Base-by-base conservation (phyloP, 345 rosid species). In the Schrenkiella parvula region DNA sequence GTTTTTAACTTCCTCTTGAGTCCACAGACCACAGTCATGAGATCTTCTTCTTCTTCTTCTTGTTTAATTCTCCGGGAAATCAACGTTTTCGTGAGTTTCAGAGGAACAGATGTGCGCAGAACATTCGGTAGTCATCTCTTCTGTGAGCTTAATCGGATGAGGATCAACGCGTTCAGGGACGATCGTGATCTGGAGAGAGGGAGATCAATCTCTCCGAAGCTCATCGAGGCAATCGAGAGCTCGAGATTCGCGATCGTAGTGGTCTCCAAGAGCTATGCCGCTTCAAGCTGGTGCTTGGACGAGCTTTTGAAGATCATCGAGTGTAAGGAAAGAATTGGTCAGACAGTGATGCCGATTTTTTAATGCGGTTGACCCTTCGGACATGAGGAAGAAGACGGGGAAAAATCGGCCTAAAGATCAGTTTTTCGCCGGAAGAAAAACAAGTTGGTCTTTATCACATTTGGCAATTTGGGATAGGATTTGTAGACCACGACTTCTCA, bases 41-140 rank as follows among this genome's bases (percentile, higher is more conserved):
- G 32, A n/a, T n/a, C n/a, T n/a, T n/a, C n/a, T n/a, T n/a, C n/a
- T n/a, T n/a, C n/a, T n/a, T n/a, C n/a, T n/a, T n/a, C n/a, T n/a
- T n/a, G n/a, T n/a, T n/a, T n/a, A n/a, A n/a, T n/a, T n/a, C n/a
- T n/a, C n/a, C n/a, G n/a, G n/a, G n/a, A n/a, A n/a, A n/a, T n/a
- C n/a, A n/a, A 74, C 14, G 78, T 66, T 35, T 74, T 74, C 59
- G 60, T 66, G 50, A 74, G 78, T 57, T 74, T 74, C 32, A 66
- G 78, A 66, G 78, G 72, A 28, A 68, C 67, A 59, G 78, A 67
- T 60, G 62, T 60, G 53, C 73, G 78, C 6, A 74, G 38, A 26
- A 59, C 58, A 61, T 57, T 74, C 19, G 73, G 37, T 25, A 66
- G 72, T 8, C 73, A 74, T 59, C 60, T 74, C 6, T 47, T 46